Evolutionary conservation across 192 early-diverging fungal species (phyloP), one percentile per base, ranked within the genome.

Genomic region (Dimargaris xerosporica): DNA sequence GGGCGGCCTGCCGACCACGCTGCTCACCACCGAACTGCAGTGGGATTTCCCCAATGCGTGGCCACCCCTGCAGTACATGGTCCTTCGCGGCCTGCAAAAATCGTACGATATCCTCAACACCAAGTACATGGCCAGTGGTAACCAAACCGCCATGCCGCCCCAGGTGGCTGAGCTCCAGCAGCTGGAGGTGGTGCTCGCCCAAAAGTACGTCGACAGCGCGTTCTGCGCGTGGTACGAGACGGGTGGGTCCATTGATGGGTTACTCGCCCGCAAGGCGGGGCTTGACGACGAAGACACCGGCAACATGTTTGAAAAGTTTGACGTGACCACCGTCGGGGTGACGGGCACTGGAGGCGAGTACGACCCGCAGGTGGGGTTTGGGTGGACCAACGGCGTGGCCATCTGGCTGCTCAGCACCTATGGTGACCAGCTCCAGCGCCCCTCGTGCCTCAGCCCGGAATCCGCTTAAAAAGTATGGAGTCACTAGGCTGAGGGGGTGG

Each of bases 221-320:
- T 83, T 84, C 46, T 88, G 86, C 62, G 73, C 75, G 12, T 88
- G 86, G 86, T 81, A 80, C 59, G 61, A 62, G 9, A 86, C 86
- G 12, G 86, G 86, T 29, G 86, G 86, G 12, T 69, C 66, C 3
- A 67, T 85, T 46, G 76, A 76, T 12, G 69, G 64, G 45, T 45
- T 81, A 17, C 62, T 81, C 15, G 61, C 66, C 1, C 67, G 82
- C 47, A 30, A 67, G 21, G 55, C 72, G 0, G 63, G 64, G 39
- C 43, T 54, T 7, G 13, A 26, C 0, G 19, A 30, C 7, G 77
- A 53, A 0, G 86, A 86, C 60, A 64, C 66, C 3, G 86, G 86
- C 1, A 80, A 85, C 55, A 86, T 88, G 69, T 86, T 85, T 75
- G 86, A 88, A 73, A 88, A 88, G 71, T 86, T 77, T 62, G 76